phyloP scores from a whole-genome alignment of 306 rosid species.

The Medicago truncatula region DNA sequence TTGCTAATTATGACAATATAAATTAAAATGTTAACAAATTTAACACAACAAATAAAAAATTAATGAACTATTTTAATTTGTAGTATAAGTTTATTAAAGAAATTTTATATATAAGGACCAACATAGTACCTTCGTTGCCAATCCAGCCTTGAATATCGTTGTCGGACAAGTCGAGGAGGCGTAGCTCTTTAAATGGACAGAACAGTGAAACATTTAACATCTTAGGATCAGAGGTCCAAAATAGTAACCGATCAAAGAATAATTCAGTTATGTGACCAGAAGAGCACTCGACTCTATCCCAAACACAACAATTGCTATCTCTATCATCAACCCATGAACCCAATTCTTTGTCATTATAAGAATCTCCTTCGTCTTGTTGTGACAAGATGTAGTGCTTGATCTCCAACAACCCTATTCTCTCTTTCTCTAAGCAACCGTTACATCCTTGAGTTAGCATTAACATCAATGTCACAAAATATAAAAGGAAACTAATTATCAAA shows the following conservation, averaged over 20 bases:
- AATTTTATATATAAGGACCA: too few species aligned
- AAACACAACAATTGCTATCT: too few species aligned
- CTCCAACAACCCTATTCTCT: conserved; percentile 21
- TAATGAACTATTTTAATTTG: too few species aligned
- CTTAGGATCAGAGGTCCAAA: too few species aligned
- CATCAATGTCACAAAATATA: neutral
- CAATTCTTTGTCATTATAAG: neutral
- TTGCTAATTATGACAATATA: too few species aligned
- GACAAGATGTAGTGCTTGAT: conserved; percentile 22
- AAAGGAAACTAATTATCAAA: neutral
- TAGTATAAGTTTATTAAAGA: too few species aligned
- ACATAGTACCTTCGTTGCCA: neutral
- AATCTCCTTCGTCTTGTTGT: neutral
- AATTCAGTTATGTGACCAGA: too few species aligned
- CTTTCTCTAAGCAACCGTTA: conserved; percentile 28
- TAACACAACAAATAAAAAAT: too few species aligned
- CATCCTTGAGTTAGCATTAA: neutral
- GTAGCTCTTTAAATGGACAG: conserved; percentile 28
- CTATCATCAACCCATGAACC: conserved; percentile 36
- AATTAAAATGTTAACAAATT: too few species aligned
- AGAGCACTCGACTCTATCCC: too few species aligned
- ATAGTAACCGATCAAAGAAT: too few species aligned
- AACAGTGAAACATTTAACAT: conserved; percentile 29
- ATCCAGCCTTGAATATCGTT: neutral
- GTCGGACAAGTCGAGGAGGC: neutral